A percentile compares a stretch with the other conserved stretches of the same genome.
phyloP scores from a whole-genome alignment of 73 alveolate genomes.

The Paramecium tetraurelia region DNA sequence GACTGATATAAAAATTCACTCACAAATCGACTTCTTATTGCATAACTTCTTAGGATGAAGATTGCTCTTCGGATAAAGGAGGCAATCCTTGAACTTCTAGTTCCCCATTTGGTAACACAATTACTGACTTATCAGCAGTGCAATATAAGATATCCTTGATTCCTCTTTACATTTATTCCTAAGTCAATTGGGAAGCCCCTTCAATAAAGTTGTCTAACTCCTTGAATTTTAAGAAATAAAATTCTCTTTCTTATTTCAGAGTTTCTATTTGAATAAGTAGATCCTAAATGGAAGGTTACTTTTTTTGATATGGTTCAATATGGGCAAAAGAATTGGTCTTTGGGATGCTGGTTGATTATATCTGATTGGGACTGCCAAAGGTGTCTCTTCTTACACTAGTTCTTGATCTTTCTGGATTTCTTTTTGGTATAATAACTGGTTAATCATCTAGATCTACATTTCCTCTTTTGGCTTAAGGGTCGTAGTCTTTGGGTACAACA shows the following conservation, averaged over 20 bases:
- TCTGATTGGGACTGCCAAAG: not conserved
- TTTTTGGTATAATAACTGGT: not conserved
- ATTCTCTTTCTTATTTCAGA: conserved; percentile 45
- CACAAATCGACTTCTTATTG: not conserved
- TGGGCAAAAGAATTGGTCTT: not conserved
- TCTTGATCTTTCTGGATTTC: not conserved
- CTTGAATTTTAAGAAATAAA: conserved; percentile 40
- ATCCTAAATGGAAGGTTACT: not conserved
- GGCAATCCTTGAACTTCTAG: not conserved
- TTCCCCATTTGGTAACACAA: conserved; percentile 30
- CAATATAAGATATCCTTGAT: conserved; percentile 46
- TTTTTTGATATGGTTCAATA: not conserved
- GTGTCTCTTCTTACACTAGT: not conserved
- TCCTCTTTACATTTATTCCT: conserved; percentile 22
- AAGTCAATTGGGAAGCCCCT: not conserved
- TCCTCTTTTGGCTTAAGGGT: conserved; percentile 44
- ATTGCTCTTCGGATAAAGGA: not conserved
- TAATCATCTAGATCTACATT: conserved; percentile 48
- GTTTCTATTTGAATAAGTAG: conserved; percentile 9
- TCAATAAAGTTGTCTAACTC: conserved; percentile 44
- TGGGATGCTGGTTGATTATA: not conserved
- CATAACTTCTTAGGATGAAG: not conserved
- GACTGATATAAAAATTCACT: not conserved
- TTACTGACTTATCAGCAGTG: conserved; percentile 40
- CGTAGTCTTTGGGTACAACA: conserved; percentile 54